These are phyloP conservation scores for Arthrobotrys musiformis DNA, from an alignment of 2,329 filamentous ascomycete genomes.

Conservation along the genomic window DNA sequence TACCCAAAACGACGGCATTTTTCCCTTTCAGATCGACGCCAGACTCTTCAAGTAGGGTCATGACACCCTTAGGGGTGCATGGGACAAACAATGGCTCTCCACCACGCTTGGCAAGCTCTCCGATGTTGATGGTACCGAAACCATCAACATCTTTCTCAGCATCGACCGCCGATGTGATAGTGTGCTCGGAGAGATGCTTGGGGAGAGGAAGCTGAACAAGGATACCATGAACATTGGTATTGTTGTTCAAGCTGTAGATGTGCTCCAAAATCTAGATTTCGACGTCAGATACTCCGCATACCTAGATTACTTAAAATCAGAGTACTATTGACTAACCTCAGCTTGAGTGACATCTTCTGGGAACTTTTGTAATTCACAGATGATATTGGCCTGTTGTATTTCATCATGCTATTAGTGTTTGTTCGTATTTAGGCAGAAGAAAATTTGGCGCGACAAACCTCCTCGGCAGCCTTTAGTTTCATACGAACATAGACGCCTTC, in stretches of 20 bases:
- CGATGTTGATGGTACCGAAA: slow-evolving; percentile 93
- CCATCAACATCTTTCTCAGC: slow-evolving; percentile 98
- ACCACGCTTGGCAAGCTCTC: slow-evolving; percentile 94
- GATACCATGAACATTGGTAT: slow-evolving; percentile 86
- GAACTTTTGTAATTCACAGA: slow-evolving; percentile 85
- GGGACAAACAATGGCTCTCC: slow-evolving; percentile 89
- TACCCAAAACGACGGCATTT: slow-evolving; percentile 90
- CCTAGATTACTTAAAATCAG: background rate
- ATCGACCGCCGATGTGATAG: slow-evolving; percentile 86
- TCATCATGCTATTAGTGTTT: slow-evolving; percentile 35
- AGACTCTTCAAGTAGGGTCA: slow-evolving; percentile 86
- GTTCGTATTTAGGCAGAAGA: background rate
- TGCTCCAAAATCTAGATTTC: slow-evolving; percentile 74
- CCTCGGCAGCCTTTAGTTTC: slow-evolving; percentile 96
- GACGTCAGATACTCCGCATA: slow-evolving; percentile 4
- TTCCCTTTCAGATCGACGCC: slow-evolving; percentile 88
- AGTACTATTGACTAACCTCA: slow-evolving; percentile 65
- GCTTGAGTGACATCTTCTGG: slow-evolving; percentile 82
- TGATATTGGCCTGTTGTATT: slow-evolving; percentile 80
- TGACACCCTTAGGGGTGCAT: slow-evolving; percentile 96
- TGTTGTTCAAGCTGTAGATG: slow-evolving; percentile 84
- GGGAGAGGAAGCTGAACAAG: slow-evolving; percentile 93
- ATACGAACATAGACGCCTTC: slow-evolving; percentile 97
- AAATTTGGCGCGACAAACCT: slow-evolving; percentile 69
- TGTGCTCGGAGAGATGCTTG: slow-evolving; percentile 87